Conservation (phyloP, 1,284 basidiomycete species). For the Apiotrichum veenhuisii region DNA sequence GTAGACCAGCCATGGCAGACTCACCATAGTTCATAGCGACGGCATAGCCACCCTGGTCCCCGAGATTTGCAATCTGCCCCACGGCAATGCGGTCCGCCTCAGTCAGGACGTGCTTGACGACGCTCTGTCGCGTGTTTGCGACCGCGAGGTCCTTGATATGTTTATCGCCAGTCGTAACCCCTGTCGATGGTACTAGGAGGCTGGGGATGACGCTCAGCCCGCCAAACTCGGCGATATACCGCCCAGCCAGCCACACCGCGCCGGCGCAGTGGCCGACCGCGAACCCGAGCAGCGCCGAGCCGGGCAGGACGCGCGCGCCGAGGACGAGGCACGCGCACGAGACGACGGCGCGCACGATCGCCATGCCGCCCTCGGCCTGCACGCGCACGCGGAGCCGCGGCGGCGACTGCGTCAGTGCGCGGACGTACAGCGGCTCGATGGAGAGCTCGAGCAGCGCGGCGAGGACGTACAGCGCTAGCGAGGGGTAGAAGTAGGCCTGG, state of each 20-base stretch:
- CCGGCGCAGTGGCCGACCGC: constrained; percentile 75
- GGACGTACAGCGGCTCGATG: constrained; percentile 78
- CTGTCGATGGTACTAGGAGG: background rate
- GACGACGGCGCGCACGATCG: constrained; percentile 66
- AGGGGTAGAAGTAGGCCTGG: constrained; percentile 63
- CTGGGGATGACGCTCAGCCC: background rate
- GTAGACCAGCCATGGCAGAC: no score
- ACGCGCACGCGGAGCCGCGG: constrained; percentile 63
- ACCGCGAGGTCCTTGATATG: constrained; percentile 30
- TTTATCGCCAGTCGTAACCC: background rate
- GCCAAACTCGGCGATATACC: constrained; percentile 41
- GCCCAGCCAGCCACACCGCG: constrained; percentile 50
- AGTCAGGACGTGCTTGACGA: constrained; percentile 90
- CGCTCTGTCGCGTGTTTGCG: constrained; percentile 61
- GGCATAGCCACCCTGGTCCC: constrained; percentile 89
- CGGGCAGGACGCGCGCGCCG: constrained; percentile 28
- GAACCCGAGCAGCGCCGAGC: constrained; percentile 69
- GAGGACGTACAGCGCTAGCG: constrained; percentile 66
- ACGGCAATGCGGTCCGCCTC: constrained; percentile 92
- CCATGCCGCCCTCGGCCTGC: constrained; percentile 74
- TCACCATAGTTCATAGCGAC: constrained; percentile 89
- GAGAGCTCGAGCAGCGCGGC: constrained; percentile 72
- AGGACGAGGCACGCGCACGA: constrained; percentile 62
- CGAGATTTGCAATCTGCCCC: constrained; percentile 71
- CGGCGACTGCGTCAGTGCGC: constrained; percentile 60